Percentiles rank a stretch among this genome's conserved stretches.
Evolutionary conservation across 352 stramenopile species (phyloP).

Genomic region (Pythium utonaiense): DNA sequence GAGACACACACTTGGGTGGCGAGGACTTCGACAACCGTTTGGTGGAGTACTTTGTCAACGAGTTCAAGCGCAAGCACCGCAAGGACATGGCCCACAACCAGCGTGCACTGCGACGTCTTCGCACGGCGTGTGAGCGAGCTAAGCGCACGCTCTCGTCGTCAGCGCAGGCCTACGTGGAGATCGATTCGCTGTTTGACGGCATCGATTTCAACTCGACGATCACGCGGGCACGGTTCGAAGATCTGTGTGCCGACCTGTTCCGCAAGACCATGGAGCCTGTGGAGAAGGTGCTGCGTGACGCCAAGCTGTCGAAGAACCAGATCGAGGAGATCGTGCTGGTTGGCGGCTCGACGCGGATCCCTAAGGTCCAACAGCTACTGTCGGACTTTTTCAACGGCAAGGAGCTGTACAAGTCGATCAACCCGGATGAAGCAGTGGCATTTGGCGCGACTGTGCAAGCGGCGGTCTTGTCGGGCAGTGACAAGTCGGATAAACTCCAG

Average conservation of each 20-base stretch:
- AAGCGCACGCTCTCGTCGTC: slow-evolving; percentile 97
- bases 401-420: slow-evolving; percentile 89
- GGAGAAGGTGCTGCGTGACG: slow-evolving; percentile 95
- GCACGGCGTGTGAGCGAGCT: slow-evolving; percentile 95
- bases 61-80: slow-evolving; percentile 97
- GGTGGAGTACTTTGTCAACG: slow-evolving; percentile 99
- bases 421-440: slow-evolving; percentile 98
- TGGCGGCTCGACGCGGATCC: slow-evolving; percentile 97
- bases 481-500: slow-evolving; percentile 88
- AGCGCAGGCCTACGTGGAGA: slow-evolving; percentile 95
- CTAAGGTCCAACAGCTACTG: slow-evolving; percentile 96
- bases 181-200: slow-evolving; percentile 96
- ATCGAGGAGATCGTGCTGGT: slow-evolving; percentile 99
- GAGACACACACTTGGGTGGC: slow-evolving; percentile 99
- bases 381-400: slow-evolving; percentile 99
- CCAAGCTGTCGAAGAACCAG: slow-evolving; percentile 93
- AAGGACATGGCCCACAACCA: slow-evolving; percentile 94
- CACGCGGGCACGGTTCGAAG: slow-evolving; percentile 97
- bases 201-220: slow-evolving; percentile 96
- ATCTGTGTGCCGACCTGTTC: slow-evolving; percentile 98
- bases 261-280: slow-evolving; percentile 98
- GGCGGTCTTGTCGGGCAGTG: slow-evolving; percentile 93
- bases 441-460: slow-evolving; percentile 97
- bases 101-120: slow-evolving; percentile 95
- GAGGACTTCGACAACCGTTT: slow-evolving; percentile 99